phyloP scores from a whole-genome alignment of 225 moss, liverwort and hornwort genomes.

The Ulota crispa region DNA sequence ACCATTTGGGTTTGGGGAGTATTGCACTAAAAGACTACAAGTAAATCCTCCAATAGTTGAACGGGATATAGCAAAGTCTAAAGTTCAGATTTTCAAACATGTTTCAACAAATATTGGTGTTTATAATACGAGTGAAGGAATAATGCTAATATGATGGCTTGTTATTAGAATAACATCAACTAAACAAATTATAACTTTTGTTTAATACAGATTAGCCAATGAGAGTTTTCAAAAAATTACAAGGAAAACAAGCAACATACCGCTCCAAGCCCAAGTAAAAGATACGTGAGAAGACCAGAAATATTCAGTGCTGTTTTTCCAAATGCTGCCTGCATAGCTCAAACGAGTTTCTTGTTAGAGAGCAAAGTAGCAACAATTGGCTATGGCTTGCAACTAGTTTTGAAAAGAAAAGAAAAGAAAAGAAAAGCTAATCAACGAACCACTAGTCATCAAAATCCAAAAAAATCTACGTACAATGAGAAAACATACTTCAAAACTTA shows the following conservation, averaged over 20 bases:
- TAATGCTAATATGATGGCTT: not conserved
- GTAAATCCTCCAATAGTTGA: no score
- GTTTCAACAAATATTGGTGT: no score
- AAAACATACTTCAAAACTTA: no score
- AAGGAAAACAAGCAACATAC: conserved; percentile 37
- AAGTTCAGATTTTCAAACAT: no score
- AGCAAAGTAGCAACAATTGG: not conserved
- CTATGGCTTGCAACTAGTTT: not conserved
- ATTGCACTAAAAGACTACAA: no score
- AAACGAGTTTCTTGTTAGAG: conserved; percentile 13
- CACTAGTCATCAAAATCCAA: no score
- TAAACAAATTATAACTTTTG: not conserved
- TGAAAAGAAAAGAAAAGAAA: not conserved
- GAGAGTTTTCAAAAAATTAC: not conserved
- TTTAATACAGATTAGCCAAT: not conserved
- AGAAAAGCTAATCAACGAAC: not conserved
- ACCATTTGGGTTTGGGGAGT: no score
- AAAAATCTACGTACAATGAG: no score
- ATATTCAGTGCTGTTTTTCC: conserved; percentile 75
- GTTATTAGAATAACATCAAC: not conserved
- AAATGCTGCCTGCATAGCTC: conserved; percentile 62
- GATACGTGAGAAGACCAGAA: conserved; percentile 77
- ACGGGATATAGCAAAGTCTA: no score
- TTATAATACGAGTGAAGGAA: no score
- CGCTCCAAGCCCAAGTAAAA: conserved; percentile 79